Conservation (phyloP, 805 yeast genomes). For the Sugiyamaella lignohabitans region DNA sequence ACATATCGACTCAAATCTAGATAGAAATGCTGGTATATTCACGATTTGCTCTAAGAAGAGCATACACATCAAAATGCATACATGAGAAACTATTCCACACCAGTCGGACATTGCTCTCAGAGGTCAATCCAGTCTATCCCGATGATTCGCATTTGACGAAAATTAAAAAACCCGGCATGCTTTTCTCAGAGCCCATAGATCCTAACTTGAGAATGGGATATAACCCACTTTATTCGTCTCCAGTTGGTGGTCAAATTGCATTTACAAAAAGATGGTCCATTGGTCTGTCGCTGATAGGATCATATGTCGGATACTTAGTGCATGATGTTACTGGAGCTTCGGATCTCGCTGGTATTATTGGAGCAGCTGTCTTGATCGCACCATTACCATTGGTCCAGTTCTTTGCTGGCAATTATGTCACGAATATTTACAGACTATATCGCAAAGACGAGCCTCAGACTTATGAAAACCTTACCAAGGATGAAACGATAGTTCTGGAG, state of each 20-base stretch:
- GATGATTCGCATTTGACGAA: slow-evolving; percentile 37
- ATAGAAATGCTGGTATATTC: no score
- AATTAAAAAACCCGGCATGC: slow-evolving; percentile 38
- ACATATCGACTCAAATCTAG: no score
- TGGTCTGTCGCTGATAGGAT: slow-evolving; percentile 54
- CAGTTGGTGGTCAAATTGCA: slow-evolving; percentile 54
- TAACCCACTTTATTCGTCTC: slow-evolving; percentile 58
- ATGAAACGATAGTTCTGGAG: slow-evolving; percentile 64
- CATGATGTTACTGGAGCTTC: slow-evolving; percentile 46
- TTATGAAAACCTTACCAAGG: slow-evolving; percentile 48
- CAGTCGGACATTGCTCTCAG: slow-evolving; percentile 5
- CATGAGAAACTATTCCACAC: slow-evolving; percentile 6
- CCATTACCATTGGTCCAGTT: slow-evolving; percentile 55
- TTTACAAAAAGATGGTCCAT: slow-evolving; percentile 55
- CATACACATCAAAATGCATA: no score
- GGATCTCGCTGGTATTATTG: slow-evolving; percentile 41
- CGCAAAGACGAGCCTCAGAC: slow-evolving; percentile 57
- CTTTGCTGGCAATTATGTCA: slow-evolving; percentile 59
- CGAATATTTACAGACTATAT: slow-evolving; percentile 65
- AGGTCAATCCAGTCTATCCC: slow-evolving; percentile 30
- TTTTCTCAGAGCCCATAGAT: slow-evolving; percentile 43
- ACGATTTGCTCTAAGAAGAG: no score
- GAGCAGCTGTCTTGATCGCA: slow-evolving; percentile 39
- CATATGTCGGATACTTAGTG: slow-evolving; percentile 56
- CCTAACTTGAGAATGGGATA: slow-evolving; percentile 48